Percentiles rank a stretch among this genome's conserved stretches.
phyloP scores from a whole-genome alignment of 768 basidiomycete species.

The Tubosaeta sp. region DNA sequence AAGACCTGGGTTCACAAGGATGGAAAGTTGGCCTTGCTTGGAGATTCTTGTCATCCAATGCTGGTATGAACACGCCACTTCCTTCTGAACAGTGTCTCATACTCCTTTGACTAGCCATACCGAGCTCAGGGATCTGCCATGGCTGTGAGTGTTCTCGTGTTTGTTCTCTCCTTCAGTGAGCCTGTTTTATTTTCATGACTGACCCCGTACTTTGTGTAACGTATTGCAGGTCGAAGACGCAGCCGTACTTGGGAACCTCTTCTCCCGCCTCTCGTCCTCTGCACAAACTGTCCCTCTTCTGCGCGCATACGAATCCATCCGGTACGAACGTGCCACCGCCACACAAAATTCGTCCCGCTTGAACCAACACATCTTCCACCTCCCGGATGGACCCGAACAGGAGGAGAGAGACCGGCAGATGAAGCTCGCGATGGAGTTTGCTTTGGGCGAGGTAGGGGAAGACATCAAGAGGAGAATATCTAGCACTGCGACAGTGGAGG shows the following conservation, averaged over 20 bases:
- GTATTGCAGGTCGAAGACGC: constrained; percentile 32
- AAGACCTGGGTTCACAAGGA: constrained; percentile 45
- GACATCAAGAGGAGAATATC: constrained; percentile 5
- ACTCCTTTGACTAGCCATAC: constrained; percentile 36
- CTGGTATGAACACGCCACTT: constrained; percentile 24
- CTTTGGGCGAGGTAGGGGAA: constrained; percentile 25
- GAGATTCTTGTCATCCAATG: constrained; percentile 59
- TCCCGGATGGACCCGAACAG: constrained; percentile 52
- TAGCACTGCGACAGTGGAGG: constrained; percentile 9
- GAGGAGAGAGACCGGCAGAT: constrained; percentile 47
- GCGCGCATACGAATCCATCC: constrained; percentile 48
- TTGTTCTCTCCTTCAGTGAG: not conserved
- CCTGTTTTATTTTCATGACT: not conserved
- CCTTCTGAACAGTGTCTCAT: not conserved
- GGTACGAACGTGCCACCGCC: constrained; percentile 43
- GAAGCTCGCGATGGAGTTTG: constrained; percentile 43
- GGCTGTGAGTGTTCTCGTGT: constrained; percentile 34
- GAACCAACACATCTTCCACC: constrained; percentile 54
- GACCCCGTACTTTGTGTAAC: not conserved
- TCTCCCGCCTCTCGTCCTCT: constrained; percentile 41
- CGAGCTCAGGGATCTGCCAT: constrained; percentile 54
- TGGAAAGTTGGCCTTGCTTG: constrained; percentile 43
- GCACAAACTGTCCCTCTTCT: constrained; percentile 44
- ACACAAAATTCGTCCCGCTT: constrained; percentile 47
- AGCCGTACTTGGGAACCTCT: constrained; percentile 43